Base-by-base conservation (phyloP, 768 basidiomycete species). In the Austroboletus eburneus region DNA sequence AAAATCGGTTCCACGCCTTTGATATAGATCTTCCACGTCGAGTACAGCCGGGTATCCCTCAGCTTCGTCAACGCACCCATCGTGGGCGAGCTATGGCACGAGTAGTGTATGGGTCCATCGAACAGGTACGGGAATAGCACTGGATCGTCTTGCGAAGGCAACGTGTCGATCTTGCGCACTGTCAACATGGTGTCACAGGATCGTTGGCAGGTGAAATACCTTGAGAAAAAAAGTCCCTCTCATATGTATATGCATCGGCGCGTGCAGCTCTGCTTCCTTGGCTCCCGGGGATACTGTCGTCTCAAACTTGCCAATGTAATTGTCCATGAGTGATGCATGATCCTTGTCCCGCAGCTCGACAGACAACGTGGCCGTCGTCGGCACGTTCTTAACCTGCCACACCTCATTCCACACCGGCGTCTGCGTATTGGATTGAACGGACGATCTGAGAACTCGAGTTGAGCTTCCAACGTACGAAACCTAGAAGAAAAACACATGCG, bases 1-100 rank as follows among this genome's bases (percentile, higher is more conserved):
- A 90, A 85, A 63, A 78, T 77, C 8, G 73, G 62, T 3, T 71
- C 75, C 1, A 87, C 62, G 17, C 79, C 83, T 43, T 73, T 73
- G 60, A 88, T 69, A 56, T 79, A 83, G 52, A 81, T 42, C 60
- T 88, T 88, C 87, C 88, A 90, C 1, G 87, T 90, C 30, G 83
- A 81, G 59, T 88, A 89, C 20, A 87, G 69, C 1, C 83, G 78
- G 0, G 70, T 72, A 50, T 80, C 77, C 57, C 80, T 75, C 43
- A 83, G 62, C 49, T 79, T 77, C 16, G 85, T 82, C 25, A 88
- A 64, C 4, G 66, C 69, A 22, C 87, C 87, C 35, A 86, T 73
- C 0, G 80, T 81, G 0, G 85, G 86, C 4, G 85, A 87, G 64
- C 69, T 78, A 58, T 90, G 86, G 4, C 77, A 71, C 12, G 86